Evolutionary conservation across 257 asterid genomes (phyloP).

Genomic region (Thymus mandschuricus): DNA sequence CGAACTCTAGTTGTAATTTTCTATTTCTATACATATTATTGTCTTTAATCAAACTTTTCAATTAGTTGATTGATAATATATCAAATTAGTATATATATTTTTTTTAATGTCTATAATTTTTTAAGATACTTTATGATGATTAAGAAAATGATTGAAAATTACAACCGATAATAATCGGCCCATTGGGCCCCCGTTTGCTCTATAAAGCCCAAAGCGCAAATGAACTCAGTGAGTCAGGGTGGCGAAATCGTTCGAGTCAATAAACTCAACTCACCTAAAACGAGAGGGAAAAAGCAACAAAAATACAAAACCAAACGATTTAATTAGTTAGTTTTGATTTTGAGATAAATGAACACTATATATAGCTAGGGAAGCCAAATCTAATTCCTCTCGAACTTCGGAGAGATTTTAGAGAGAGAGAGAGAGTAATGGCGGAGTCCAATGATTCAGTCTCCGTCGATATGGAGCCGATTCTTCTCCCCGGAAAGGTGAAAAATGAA

Average conservation of each 20-base stretch:
- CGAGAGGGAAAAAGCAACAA: conserved; percentile 6
- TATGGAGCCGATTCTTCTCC: conserved; percentile 58
- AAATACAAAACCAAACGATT: background rate
- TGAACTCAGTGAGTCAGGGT: conserved; percentile 21
- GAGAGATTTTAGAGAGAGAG: conserved; percentile 25
- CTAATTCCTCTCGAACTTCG: conserved; percentile 42
- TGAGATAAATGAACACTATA: conserved; percentile 20
- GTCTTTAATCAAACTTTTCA: no score
- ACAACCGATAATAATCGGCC: no score
- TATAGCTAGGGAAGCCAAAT: conserved; percentile 48
- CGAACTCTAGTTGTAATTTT: no score
- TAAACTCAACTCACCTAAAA: conserved; percentile 27
- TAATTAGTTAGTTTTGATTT: no score
- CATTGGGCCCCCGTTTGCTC: no score
- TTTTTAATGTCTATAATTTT: no score
- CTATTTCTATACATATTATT: no score
- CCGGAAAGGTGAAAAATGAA: conserved; percentile 63
- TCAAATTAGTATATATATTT: no score
- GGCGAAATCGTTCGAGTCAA: conserved; percentile 21
- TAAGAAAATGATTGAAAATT: no score
- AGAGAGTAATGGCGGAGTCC: conserved; percentile 63
- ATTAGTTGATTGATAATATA: no score
- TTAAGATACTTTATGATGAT: no score
- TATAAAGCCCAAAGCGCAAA: no score
- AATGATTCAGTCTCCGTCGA: conserved; percentile 67